These are phyloP conservation scores for Pholiota conissans DNA, from an alignment of 768 basidiomycete genomes.

Conservation along the genomic window DNA sequence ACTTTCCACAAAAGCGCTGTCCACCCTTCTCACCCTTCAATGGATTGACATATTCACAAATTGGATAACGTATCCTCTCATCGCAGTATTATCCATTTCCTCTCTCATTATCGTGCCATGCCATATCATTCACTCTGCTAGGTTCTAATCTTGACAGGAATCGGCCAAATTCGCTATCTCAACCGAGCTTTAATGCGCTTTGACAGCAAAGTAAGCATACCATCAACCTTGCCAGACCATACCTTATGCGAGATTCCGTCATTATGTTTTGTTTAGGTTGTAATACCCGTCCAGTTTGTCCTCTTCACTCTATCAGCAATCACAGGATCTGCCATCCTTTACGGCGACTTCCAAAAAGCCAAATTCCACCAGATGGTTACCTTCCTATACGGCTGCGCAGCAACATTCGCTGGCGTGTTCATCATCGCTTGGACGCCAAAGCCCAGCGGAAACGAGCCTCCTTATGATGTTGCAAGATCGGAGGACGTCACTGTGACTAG, in stretches of 20 bases:
- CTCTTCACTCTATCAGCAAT: conserved; percentile 94
- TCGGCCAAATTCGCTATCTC: conserved; percentile 83
- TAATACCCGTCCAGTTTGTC: conserved; percentile 95
- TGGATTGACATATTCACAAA: conserved; percentile 76
- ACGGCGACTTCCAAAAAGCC: conserved; percentile 87
- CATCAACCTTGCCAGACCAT: too few relatives aligned
- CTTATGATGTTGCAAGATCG: conserved; percentile 14
- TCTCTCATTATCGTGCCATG: not conserved
- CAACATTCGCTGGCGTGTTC: conserved; percentile 90
- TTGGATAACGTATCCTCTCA: conserved; percentile 82
- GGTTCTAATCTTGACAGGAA: conserved; percentile 72
- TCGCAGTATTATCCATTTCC: conserved; percentile 51
- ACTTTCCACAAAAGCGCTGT: conserved; percentile 88
- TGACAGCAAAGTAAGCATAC: conserved; percentile 73
- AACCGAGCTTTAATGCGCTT: conserved; percentile 91
- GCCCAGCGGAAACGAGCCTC: conserved; percentile 26
- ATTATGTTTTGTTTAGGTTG: too few relatives aligned
- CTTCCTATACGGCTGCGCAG: conserved; percentile 83
- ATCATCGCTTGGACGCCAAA: conserved; percentile 73
- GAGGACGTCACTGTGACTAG: conserved; percentile 6
- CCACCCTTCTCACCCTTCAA: conserved; percentile 77
- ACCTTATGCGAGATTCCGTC: too few relatives aligned
- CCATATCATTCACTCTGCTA: conserved; percentile 22
- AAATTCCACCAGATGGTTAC: conserved; percentile 81
- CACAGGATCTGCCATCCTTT: conserved; percentile 89